Base-by-base conservation (phyloP, 768 basidiomycete species). In the Lentinula raphanica region DNA sequence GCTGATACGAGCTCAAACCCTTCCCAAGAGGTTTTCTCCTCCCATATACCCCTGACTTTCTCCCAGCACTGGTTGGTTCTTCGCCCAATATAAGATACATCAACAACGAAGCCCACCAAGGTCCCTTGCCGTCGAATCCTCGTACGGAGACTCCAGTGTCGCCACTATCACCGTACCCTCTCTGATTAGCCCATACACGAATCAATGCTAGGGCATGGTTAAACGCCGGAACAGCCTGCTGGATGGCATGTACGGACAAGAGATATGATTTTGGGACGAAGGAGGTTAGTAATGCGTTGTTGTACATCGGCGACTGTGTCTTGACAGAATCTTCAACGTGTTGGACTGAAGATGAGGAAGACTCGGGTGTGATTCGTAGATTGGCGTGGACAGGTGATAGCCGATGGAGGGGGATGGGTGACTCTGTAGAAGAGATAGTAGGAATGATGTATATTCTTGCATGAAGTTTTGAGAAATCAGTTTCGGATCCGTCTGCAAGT, bases 1-100 rank as follows among this genome's bases (percentile, higher is more conserved):
- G 76, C 67, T 95, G 94, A 72, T 96, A 97, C 21, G 91, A 90
- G 60, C 92, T 94, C 63, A 98, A 68, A 1, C 93, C 90, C 57
- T 80, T 83, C 5, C 92, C 95, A 2, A 95, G 66, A 0, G 85
- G 79, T 65, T 78, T 84, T 55, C 84, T 75, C 54, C 39, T 57
- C 29, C 21, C 36, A 6, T 19, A 15, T 36, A 74, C 76, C 57
- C 61, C 72, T 66, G 38, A 64, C 58, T 51, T 69, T 54, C 31
- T 66, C 50, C 36, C 69, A 1, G 65, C 69, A 39, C 56, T 57
- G 11, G 67, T 65, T 0, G 71, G 63, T 54, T 90, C 87, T 61
- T 92, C 90, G 2, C 94, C 94, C 35, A 74, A 71, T 57, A 92
- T 69, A 38, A 91, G 65, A 39, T 85, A 62, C 29, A 78, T 82